Percentiles rank a stretch among this genome's conserved stretches.
phyloP scores from a whole-genome alignment of 139 green algal genomes.

The Dunaliella primolecta region DNA sequence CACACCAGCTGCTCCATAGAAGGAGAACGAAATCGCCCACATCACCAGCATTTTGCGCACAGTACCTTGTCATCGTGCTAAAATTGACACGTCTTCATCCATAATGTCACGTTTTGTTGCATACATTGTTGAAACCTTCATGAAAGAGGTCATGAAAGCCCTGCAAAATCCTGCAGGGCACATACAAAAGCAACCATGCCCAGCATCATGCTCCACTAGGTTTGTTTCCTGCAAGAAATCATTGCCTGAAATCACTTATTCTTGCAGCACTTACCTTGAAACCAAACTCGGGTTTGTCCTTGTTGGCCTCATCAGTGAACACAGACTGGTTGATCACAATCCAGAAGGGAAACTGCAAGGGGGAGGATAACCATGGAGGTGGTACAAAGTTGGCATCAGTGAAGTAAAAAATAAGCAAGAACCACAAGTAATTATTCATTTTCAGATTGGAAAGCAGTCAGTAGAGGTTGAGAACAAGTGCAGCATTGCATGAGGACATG shows the following conservation, averaged over 20 bases:
- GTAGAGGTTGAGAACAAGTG: no score
- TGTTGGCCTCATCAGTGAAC: slow-evolving; percentile 16
- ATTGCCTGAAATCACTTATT: neutral
- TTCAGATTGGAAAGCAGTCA: no score
- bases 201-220: no score
- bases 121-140: neutral
- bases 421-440: no score
- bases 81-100: neutral
- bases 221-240: neutral
- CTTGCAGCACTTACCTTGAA: slow-evolving; percentile 5
- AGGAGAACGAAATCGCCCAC: neutral
- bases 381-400: neutral
- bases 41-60: neutral
- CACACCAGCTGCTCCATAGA: no score
- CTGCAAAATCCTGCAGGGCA: no score
- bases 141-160: neutral
- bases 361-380: neutral
- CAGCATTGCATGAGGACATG: no score
- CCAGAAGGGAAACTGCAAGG: slow-evolving; percentile 13
- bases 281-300: slow-evolving; percentile 9
- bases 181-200: neutral
- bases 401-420: no score
- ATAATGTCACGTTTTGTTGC: no score
- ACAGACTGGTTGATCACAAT: slow-evolving; percentile 19
- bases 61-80: neutral